Evolutionary conservation across 345 rosid genomes (phyloP), one percentile per base, ranked within the genome.

Genomic region (Nasturtium officinale): DNA sequence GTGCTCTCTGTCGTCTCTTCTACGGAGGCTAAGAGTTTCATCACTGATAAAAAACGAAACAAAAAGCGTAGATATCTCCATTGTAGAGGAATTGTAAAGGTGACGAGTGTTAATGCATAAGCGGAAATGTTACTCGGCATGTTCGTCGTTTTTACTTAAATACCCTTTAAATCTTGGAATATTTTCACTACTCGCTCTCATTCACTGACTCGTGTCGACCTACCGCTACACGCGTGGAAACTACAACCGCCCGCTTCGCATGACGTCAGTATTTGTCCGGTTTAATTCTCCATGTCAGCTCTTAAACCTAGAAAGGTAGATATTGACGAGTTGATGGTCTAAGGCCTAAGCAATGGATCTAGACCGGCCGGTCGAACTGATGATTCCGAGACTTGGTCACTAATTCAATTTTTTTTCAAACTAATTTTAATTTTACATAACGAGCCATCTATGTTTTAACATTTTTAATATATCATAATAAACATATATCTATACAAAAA

Each of bases 21-120:
- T 6, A 80, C 75, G 69, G 67, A 82, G 40, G 66, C 54, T 26
- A 71, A 81, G 46, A 62, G 77, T 63, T 72, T 74, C 68, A 63
- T 69, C 56, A 45, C 77, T 8, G 56, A n/a, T n/a, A 16, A 26
- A 48, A 13, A 52, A 37, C 40, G 1, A 10, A 37, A 37, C 2
- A 26, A 21, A 23, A 23, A 23, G 57, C 23, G 46, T 11, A 35
- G 12, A 32, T 9, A 20, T 68, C 45, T 59, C 40, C 21, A 46
- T 28, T 37, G 52, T 67, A 71, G 43, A 38, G 43, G 20, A 21
- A 33, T 58, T 75, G 51, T 67, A 50, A 75, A 75, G 78, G 62
- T 67, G 78, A 51, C 69, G 78, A 67, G 63, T 51, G 74, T 67
- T 67, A 58, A 59, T 23, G 25, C 25, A 23, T 23, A 23, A 1